Evolutionary conservation across 2,329 filamentous ascomycete species (phyloP).

Genomic region (Trichoderma oligosporum): DNA sequence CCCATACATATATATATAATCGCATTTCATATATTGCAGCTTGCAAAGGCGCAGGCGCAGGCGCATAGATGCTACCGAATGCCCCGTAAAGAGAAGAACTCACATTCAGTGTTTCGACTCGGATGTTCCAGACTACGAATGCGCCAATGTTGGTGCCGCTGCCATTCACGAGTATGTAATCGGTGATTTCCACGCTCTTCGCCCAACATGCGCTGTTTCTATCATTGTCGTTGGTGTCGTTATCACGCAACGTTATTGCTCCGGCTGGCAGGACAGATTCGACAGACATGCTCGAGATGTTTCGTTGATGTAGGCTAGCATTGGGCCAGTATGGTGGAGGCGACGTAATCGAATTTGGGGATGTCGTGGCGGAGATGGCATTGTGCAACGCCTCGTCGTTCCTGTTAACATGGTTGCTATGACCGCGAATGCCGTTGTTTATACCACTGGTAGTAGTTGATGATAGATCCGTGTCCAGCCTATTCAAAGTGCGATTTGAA

Average conservation of each 20-base stretch:
- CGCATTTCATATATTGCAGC: too few species aligned
- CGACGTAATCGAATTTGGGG: slow-evolving; percentile 33
- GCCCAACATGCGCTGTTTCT: slow-evolving; percentile 61
- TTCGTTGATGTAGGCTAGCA: slow-evolving; percentile 34
- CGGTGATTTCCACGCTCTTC: slow-evolving; percentile 56
- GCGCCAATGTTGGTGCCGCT: slow-evolving; percentile 65
- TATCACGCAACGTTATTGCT: slow-evolving; percentile 60
- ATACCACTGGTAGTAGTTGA: too few species aligned
- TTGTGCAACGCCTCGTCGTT: slow-evolving; percentile 21
- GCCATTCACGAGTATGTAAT: slow-evolving; percentile 55
- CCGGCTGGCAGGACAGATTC: slow-evolving; percentile 49
- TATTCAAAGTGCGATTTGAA: background rate
- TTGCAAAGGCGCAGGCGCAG: background rate
- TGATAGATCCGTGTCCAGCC: slow-evolving; percentile 1
- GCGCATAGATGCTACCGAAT: background rate
- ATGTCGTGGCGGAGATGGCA: slow-evolving; percentile 26
- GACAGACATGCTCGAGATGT: slow-evolving; percentile 43
- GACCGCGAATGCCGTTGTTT: background rate
- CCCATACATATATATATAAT: background rate
- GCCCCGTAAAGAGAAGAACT: slow-evolving; percentile 32
- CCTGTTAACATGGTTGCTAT: slow-evolving; percentile 8
- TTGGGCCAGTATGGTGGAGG: slow-evolving; percentile 48
- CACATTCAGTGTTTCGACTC: slow-evolving; percentile 79
- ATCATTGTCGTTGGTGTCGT: slow-evolving; percentile 52
- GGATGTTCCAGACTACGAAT: slow-evolving; percentile 93